Base-by-base conservation (phyloP, 345 rosid genomes). In the Clausena lansium region DNA sequence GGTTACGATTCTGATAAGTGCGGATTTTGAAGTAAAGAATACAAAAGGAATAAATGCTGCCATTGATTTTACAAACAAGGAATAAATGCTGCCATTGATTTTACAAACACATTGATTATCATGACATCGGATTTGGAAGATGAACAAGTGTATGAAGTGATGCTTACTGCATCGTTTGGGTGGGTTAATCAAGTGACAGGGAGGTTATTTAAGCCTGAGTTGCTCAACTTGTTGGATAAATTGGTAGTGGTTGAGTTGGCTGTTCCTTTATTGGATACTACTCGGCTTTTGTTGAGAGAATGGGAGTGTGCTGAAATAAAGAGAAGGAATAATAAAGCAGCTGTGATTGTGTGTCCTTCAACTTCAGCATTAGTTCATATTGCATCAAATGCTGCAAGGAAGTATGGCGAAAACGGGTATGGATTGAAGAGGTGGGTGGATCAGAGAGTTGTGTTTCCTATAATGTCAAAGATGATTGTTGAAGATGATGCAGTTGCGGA, bases 341-440 rank as follows among this genome's bases (percentile, higher is more conserved):
- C 4, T 10, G 47, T 72, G 20, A 57, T 72, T 9, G 32, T 36
- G 14, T 58, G 76, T 19, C 28, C 65, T 57, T 55, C 54, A 57
- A 58, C 19, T 33, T n/a, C 65, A 11, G 52, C 76, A 24, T 72
- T 72, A 25, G 25, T 36, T 5, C 45, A 58, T 28, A 58, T 72
- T 9, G 75, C 61, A 52, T 33, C 33, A 58, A 58, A 70, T 30
- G 35, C 36, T 70, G 28, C 66, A 14, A 61, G 20, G 6, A 28
- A 61, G 74, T n/a, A 67, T 20, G 60, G 74, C 0, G 27, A 24
- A 13, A 35, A 19, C 4, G 14, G 5, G 24, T 2, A 54, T 41
- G 63, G 62, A 33, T 33, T 72, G 52, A 25, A 58, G 76, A 58
- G 52, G 13, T 70, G 74, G 74, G 14, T 52, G 28, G 74, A 52